A percentile compares a stretch with the other conserved stretches of the same genome.
These are phyloP conservation scores for Waltergamsia citrina DNA, from an alignment of 2,329 filamentous ascomycete species.

Conservation along the genomic window DNA sequence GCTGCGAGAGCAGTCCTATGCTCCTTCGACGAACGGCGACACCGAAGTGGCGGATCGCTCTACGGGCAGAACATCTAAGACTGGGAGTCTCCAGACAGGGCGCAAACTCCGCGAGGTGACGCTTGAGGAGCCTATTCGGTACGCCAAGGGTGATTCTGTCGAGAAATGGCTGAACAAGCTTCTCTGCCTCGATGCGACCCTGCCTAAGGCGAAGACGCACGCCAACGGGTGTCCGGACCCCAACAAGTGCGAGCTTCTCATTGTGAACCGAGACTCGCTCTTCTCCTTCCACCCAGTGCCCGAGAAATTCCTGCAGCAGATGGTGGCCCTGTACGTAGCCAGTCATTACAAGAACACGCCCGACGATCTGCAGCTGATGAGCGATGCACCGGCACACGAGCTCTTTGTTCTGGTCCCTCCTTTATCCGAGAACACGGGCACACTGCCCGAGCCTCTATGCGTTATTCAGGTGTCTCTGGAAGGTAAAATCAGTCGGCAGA, in stretches of 20 bases:
- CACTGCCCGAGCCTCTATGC: conserved; percentile 84
- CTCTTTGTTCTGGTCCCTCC: conserved; percentile 90
- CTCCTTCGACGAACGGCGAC: conserved; percentile 42
- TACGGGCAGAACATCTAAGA: conserved; percentile 64
- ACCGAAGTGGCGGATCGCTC: conserved; percentile 67
- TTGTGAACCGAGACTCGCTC: conserved; percentile 92
- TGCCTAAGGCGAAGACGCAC: conserved; percentile 66
- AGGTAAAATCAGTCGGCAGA: conserved; percentile 88
- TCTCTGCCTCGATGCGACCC: conserved; percentile 84
- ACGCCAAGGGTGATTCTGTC: conserved; percentile 80
- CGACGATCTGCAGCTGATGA: conserved; percentile 97
- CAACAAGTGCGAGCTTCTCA: conserved; percentile 79
- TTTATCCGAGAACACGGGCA: conserved; percentile 64
- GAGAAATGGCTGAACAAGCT: conserved; percentile 96
- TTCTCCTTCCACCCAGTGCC: conserved; percentile 98
- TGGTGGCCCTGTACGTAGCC: conserved; percentile 95
- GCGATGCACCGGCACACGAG: conserved; percentile 92
- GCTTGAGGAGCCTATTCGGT: conserved; percentile 87
- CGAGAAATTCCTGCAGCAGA: conserved; percentile 93
- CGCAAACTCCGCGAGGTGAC: conserved; percentile 87
- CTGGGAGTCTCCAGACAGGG: conserved; percentile 52
- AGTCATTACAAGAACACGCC: conserved; percentile 98
- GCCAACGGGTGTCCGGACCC: conserved; percentile 81
- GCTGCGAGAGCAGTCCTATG: conserved; percentile 79
- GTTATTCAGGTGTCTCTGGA: conserved; percentile 92